Evolutionary conservation across 2,329 filamentous ascomycete species (phyloP).

Genomic region (Dryadomyces quercivorus): DNA sequence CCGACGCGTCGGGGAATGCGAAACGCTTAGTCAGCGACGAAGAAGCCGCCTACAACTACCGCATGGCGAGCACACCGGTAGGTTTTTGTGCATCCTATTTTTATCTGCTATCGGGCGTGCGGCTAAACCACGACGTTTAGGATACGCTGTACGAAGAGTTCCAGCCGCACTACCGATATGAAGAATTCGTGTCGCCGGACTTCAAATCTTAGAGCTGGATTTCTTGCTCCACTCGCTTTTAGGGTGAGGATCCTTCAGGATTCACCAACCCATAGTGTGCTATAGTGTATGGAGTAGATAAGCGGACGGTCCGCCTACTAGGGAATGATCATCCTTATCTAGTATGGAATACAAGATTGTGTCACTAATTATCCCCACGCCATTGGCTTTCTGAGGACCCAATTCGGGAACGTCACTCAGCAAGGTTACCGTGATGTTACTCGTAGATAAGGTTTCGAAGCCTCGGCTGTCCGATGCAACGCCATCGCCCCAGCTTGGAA

Average conservation of each 20-base stretch:
- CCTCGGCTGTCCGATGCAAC: no score
- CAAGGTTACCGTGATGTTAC: no score
- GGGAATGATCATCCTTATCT: no score
- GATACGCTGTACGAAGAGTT: slow-evolving; percentile 38
- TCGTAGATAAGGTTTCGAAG: no score
- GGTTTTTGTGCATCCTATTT: no score
- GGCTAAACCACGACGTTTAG: not conserved
- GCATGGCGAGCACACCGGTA: slow-evolving; percentile 13
- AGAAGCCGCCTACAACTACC: slow-evolving; percentile 20
- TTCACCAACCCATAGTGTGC: no score
- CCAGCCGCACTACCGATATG: slow-evolving; percentile 36
- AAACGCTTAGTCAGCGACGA: slow-evolving; percentile 21
- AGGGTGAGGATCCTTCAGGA: no score
- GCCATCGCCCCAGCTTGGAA: no score
- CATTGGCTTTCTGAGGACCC: no score
- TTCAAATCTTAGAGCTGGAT: slow-evolving; percentile 3
- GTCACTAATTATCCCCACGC: no score
- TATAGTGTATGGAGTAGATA: not conserved
- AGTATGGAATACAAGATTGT: not conserved
- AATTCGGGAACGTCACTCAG: no score
- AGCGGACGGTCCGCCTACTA: not conserved
- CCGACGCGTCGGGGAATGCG: slow-evolving; percentile 35
- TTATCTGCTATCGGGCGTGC: not conserved
- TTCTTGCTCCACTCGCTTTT: not conserved
- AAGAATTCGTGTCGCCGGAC: slow-evolving; percentile 15